Evolutionary conservation across 106 monocot species (phyloP).

Genomic region (Phalaenopsis aphrodite): DNA sequence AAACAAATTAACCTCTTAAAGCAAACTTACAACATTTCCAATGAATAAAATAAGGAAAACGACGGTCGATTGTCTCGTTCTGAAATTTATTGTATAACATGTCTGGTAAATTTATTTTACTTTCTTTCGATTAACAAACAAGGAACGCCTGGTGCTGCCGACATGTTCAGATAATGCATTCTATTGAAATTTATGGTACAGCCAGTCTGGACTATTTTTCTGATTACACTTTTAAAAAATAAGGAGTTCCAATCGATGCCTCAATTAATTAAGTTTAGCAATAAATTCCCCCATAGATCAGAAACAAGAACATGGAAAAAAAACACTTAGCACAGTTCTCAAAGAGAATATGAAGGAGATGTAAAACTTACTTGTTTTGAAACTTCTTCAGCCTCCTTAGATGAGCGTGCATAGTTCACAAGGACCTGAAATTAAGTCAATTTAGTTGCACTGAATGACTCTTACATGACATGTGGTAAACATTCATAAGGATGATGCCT

Average conservation of each 20-base stretch:
- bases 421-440: slow-evolving; percentile 50
- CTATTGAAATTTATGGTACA: background rate
- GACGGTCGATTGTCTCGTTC: background rate
- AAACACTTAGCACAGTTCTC: background rate
- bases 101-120: background rate
- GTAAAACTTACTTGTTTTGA: slow-evolving; percentile 52
- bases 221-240: background rate
- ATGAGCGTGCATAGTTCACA: slow-evolving; percentile 96
- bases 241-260: background rate
- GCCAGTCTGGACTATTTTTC: background rate
- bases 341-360: background rate
- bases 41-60: background rate
- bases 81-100: background rate
- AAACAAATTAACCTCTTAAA: background rate
- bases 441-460: background rate
- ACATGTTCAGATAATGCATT: background rate
- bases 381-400: slow-evolving; percentile 92
- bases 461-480: background rate
- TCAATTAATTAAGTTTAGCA: background rate
- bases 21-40: background rate
- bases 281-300: background rate
- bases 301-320: background rate
- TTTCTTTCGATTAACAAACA: background rate
- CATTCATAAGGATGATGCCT: background rate
- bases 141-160: background rate